A percentile compares a stretch with the other conserved stretches of the same genome.
Conservation (phyloP, 108 stramenopile species). For the Stephanodiscus triporus region DNA sequence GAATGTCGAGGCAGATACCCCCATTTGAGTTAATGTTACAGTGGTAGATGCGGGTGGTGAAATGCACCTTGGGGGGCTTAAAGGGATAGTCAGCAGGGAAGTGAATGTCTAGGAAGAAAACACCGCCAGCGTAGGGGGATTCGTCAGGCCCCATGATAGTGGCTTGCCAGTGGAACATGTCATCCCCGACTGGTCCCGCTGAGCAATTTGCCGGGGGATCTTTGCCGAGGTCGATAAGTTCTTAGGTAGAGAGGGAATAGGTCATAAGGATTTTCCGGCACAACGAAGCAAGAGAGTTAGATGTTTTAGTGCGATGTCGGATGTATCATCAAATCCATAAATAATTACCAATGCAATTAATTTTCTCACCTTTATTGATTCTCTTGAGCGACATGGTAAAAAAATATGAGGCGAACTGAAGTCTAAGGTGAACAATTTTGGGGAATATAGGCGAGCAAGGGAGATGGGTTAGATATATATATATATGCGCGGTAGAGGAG, state of each 20-base stretch:
- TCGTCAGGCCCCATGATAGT: slow-evolving; percentile 98
- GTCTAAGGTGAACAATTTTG: background rate
- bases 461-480: background rate
- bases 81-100: slow-evolving; percentile 98
- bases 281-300: slow-evolving; percentile 1
- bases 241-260: slow-evolving; percentile 36
- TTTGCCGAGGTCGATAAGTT: slow-evolving; percentile 96
- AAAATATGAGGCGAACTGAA: background rate
- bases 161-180: slow-evolving; percentile 99
- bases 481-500: background rate
- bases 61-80: slow-evolving; percentile 97
- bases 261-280: slow-evolving; percentile 4
- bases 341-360: background rate
- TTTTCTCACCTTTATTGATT: slow-evolving; percentile 86
- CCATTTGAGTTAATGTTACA: slow-evolving; percentile 99
- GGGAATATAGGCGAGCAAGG: background rate
- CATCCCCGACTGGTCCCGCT: slow-evolving; percentile 99
- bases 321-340: background rate
- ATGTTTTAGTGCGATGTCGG: background rate
- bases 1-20: slow-evolving; percentile 98
- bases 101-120: slow-evolving; percentile 97
- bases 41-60: slow-evolving; percentile 97
- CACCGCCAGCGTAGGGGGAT: slow-evolving; percentile 96
- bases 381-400: slow-evolving; percentile 86
- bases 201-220: slow-evolving; percentile 99